Evolutionary conservation across 176 grass and related monocot species (phyloP).

Genomic region (Triticum dicoccoides): DNA sequence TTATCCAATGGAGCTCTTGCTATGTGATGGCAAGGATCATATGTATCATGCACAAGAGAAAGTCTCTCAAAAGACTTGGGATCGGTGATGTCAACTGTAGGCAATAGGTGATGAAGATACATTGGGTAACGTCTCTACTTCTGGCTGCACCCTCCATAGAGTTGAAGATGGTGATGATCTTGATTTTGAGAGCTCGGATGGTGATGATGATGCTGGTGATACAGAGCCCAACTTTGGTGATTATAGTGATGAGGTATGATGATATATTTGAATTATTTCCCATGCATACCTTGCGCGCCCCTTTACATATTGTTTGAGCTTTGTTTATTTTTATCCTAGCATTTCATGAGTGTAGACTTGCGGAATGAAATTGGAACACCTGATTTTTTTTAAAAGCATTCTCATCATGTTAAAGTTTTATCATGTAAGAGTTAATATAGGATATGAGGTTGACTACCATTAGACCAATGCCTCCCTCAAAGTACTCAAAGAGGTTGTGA

Average conservation of each 20-base stretch:
- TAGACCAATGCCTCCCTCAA: background rate
- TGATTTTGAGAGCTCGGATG: conserved; percentile 42
- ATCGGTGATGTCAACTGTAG: conserved; percentile 35
- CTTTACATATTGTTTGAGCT: background rate
- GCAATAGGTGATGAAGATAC: conserved; percentile 37
- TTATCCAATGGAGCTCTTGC: background rate
- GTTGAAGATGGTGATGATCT: conserved; percentile 31
- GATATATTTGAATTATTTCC: background rate
- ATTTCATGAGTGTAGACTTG: background rate
- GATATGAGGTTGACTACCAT: background rate
- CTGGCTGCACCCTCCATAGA: conserved; percentile 9
- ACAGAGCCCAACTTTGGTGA: conserved; percentile 15
- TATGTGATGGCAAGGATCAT: background rate
- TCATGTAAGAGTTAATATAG: background rate
- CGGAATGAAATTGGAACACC: background rate
- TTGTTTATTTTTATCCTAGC: background rate
- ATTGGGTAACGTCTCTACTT: conserved; percentile 19
- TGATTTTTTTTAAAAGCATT: background rate
- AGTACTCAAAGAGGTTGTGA: background rate
- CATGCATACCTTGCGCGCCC: background rate
- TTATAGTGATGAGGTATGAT: conserved; percentile 60
- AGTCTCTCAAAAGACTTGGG: background rate
- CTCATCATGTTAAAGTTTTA: background rate
- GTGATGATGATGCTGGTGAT: conserved; percentile 17
- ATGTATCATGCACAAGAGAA: background rate